Evolutionary conservation across 2,329 filamentous ascomycete species (phyloP), one percentile per base, ranked within the genome.

Genomic region (Tolypocladium guangdongense): DNA sequence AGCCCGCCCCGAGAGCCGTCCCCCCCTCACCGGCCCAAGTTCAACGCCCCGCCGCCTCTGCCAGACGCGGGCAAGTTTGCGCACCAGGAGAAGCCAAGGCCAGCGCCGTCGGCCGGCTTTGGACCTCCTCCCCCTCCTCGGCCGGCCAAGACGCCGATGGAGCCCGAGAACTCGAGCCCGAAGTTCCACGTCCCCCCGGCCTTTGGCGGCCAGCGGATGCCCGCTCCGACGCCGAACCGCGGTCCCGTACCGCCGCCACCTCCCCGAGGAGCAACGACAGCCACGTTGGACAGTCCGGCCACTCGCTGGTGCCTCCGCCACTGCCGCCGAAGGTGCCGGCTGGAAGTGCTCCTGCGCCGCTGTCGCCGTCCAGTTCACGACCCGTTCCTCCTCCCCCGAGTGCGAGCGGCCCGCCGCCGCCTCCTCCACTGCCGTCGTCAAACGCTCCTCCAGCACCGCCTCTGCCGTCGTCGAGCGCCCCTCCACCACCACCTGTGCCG

Each of bases 11-110:
- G 85, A 16, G 87, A 89, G 14, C 82, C 84, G 20, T 78, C 78
- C 11, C 60, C 64, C 33, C 68, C 69, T 18, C 80, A 83, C 24
- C 80, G 84, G 51, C 82, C 82, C 10, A 80, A 78, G 61, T 97
- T 95, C 73, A 80, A 84, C 59, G 92, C 89, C 10, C 93, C 93
- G 47, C 93, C 93, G 36, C 88, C 92, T 2, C 72, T 97, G 55
- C 83, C 89, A 53, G 91, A 96, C 68, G 93, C 93, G 54, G 93
- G 93, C 38, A 95, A 89, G 69, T 93, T 83, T 65, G 90, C 87
- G 4, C 77, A 84, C 71, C 78, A 68, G 61, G 74, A 66, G 30
- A 60, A 63, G 32, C 59, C 63, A 16, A 63, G 61, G 41, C 62
- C 65, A 32, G 55, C 64, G 37, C 59, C 61, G 12, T 38, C 56